A percentile compares a stretch with the other conserved stretches of the same genome.
phyloP scores from a whole-genome alignment of 2,329 filamentous ascomycete species.

The Tolypocladium amazonense region DNA sequence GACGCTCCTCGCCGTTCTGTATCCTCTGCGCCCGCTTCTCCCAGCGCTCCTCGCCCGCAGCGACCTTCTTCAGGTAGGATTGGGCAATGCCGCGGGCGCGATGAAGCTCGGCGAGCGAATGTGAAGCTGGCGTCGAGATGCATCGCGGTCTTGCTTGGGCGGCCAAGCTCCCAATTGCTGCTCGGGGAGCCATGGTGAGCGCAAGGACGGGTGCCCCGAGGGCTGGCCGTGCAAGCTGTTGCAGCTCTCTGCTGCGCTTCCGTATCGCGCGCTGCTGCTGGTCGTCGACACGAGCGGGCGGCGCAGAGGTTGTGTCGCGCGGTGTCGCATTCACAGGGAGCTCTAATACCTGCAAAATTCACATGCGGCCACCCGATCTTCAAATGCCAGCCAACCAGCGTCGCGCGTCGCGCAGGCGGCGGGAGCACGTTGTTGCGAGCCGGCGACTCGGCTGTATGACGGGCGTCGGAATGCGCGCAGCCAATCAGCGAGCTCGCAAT shows the following conservation, averaged over 20 bases:
- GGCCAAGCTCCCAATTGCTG: constrained; percentile 12
- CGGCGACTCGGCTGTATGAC: constrained; percentile 14
- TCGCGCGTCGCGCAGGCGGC: not conserved
- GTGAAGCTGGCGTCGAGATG: constrained; percentile 8
- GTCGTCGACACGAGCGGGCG: not conserved
- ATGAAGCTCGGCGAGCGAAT: constrained; percentile 11
- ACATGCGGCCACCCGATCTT: constrained; percentile 11
- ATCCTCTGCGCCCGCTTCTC: constrained; percentile 34
- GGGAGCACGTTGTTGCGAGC: constrained; percentile 18
- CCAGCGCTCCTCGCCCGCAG: constrained; percentile 36
- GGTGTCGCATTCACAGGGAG: not conserved
- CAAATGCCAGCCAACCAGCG: constrained; percentile 18
- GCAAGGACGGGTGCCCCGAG: not conserved
- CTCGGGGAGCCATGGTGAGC: constrained; percentile 16
- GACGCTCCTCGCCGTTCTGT: constrained; percentile 33
- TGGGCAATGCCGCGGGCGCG: constrained; percentile 25
- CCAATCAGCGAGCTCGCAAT: constrained; percentile 36
- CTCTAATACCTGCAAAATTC: constrained; percentile 13
- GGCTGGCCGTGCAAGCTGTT: not conserved
- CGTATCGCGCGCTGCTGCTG: not conserved
- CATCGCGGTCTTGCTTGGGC: constrained; percentile 15
- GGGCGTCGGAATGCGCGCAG: constrained; percentile 12
- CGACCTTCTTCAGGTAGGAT: constrained; percentile 32
- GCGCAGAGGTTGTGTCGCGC: not conserved
- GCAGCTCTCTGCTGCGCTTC: not conserved